Evolutionary conservation across 1,139 yeast species (phyloP).

Genomic region (Hansenula lynferdii): DNA sequence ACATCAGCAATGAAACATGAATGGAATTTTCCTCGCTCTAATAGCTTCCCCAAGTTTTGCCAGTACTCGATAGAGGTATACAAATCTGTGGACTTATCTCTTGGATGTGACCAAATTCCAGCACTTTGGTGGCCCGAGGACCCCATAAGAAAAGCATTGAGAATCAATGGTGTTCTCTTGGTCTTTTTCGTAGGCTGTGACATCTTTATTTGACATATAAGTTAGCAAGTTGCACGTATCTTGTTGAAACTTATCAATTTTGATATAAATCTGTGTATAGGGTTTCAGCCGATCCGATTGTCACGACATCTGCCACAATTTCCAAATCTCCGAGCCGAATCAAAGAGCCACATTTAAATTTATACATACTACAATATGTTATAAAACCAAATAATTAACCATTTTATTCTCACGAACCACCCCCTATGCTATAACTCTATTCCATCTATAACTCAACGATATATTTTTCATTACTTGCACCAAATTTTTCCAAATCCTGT

Average conservation of each 20-base stretch:
- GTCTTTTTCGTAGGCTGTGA: neutral
- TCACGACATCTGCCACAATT: too few relatives aligned
- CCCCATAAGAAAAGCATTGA: conserved; percentile 36
- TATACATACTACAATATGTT: too few relatives aligned
- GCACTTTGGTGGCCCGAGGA: conserved; percentile 35
- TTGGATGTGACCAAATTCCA: conserved; percentile 27
- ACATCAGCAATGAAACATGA: conserved; percentile 41
- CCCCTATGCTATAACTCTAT: too few relatives aligned
- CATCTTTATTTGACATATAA: neutral
- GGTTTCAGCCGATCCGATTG: too few relatives aligned
- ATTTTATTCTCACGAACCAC: too few relatives aligned
- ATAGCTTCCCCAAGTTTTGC: conserved; percentile 34
- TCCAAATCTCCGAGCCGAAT: too few relatives aligned
- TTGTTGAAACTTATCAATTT: too few relatives aligned
- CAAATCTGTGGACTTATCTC: conserved; percentile 1
- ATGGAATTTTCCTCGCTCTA: conserved; percentile 40
- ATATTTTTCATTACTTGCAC: conserved; percentile 40
- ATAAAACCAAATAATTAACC: too few relatives aligned
- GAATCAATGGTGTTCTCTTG: conserved; percentile 23
- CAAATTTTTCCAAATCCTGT: conserved; percentile 32
- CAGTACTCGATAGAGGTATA: conserved; percentile 35
- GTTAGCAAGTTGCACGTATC: too few relatives aligned
- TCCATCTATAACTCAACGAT: conserved; percentile 27
- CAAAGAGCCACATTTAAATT: too few relatives aligned
- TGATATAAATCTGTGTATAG: too few relatives aligned